A percentile compares a stretch with the other conserved stretches of the same genome.
phyloP scores from a whole-genome alignment of 73 alveolate species.

The Paramecium octaurelia region DNA sequence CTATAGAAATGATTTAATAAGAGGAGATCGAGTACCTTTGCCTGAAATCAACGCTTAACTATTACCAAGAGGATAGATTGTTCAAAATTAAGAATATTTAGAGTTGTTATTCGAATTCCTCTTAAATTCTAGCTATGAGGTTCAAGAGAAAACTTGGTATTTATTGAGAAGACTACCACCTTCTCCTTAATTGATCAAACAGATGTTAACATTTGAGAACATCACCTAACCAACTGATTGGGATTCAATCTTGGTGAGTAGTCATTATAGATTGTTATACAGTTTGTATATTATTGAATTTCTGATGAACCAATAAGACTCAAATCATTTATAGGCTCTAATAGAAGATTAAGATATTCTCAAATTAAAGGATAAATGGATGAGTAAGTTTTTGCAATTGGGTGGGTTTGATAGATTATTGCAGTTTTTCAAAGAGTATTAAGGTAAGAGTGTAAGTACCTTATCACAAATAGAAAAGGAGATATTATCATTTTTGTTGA shows the following conservation, averaged over 20 bases:
- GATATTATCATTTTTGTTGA: conserved; percentile 53
- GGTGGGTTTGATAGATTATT: conserved; percentile 56
- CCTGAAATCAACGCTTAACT: conserved; percentile 49
- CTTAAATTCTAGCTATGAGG: background rate
- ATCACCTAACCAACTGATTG: conserved; percentile 56
- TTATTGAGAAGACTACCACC: conserved; percentile 7
- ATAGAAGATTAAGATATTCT: background rate
- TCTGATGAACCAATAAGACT: background rate
- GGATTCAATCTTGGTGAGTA: background rate
- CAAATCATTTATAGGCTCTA: background rate
- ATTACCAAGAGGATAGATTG: conserved; percentile 80
- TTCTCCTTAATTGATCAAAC: conserved; percentile 47
- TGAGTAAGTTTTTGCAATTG: conserved; percentile 28
- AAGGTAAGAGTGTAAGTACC: background rate
- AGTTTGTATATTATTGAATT: conserved; percentile 16
- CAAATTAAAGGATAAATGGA: conserved; percentile 29
- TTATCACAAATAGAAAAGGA: conserved; percentile 46
- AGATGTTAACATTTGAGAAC: conserved; percentile 72
- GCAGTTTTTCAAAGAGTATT: background rate
- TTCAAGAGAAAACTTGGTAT: background rate
- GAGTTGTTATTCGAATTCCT: conserved; percentile 66
- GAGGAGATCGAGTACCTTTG: conserved; percentile 55
- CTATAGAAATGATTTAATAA: conserved; percentile 74
- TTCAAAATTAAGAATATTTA: conserved; percentile 66
- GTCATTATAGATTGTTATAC: conserved; percentile 33